Evolutionary conservation across 2,329 filamentous ascomycete species (phyloP), one percentile per base, ranked within the genome.

Genomic region (Spiromastix sp.): DNA sequence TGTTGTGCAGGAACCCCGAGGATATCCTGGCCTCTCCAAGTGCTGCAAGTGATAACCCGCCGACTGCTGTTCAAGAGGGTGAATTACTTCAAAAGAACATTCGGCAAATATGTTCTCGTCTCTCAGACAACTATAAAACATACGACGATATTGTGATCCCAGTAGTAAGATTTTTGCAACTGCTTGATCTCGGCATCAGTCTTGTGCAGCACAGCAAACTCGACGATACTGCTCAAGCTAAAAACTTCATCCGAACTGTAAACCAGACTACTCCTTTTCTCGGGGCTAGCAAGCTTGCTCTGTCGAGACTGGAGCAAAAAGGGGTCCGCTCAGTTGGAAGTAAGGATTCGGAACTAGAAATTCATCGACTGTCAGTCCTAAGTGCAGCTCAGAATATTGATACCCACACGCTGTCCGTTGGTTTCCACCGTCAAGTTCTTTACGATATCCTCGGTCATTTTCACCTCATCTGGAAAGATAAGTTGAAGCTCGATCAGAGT

Each of bases 141-240:
- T 96, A 95, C 49, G 83, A 85, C 41, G 91, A 98, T 51, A 74
- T 96, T 47, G 83, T 81, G 0, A 68, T 74, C 29, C 87, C 85
- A 3, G 71, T 85, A 8, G 69, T 85, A 29, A 84, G 81, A 34
- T 81, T 95, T 43, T 66, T 96, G 28, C 77, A 81, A 39, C 84
- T 84, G 46, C 64, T 96, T 7, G 75, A 81, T 45, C 65, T 93
- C 40, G 87, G 85, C 2, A 59, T 93, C 20, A 79, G 74, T 1
- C 59, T 93, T 24, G 71, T 68, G 36, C 61, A 63, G 12, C 54
- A 48, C 9, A 48, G 42, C 15, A 40, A 49, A 17, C 32, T 37
- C 20, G 30, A 45, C 11, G 31, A 38, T 12, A 41, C 44, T 9
- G 39, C 36, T 25, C 44, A 46, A 22, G 20, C 42, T 15, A 37